Percentiles rank a stretch among this genome's conserved stretches.
Evolutionary conservation across 2,329 filamentous ascomycete species (phyloP).

Genomic region (Monosporascus ibericus): DNA sequence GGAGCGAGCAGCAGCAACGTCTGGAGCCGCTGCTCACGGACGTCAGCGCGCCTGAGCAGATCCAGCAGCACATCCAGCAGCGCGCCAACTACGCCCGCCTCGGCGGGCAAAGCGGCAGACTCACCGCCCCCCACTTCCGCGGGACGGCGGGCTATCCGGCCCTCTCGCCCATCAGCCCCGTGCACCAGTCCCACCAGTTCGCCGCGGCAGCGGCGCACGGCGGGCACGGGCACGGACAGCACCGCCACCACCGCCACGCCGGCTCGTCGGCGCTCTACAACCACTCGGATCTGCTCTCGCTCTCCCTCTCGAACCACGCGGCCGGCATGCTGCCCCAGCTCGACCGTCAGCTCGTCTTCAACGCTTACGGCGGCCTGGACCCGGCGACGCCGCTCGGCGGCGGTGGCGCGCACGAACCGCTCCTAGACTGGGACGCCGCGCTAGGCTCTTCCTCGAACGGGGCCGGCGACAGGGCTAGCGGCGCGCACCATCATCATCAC

Average conservation of each 20-base stretch:
- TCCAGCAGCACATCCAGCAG: slow-evolving; percentile 29
- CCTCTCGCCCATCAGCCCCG: slow-evolving; percentile 48
- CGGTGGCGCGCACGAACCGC: slow-evolving; percentile 30
- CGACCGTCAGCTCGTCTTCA: slow-evolving; percentile 70
- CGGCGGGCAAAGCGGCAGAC: slow-evolving; percentile 34
- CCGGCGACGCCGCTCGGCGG: slow-evolving; percentile 21
- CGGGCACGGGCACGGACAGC: slow-evolving; percentile 4
- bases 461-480: slow-evolving; percentile 22
- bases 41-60: slow-evolving; percentile 25
- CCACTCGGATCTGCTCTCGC: slow-evolving; percentile 43
- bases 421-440: slow-evolving; percentile 40
- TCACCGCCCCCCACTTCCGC: slow-evolving; percentile 33
- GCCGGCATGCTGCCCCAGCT: slow-evolving; percentile 58
- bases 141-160: slow-evolving; percentile 33
- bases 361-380: slow-evolving; percentile 57
- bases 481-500: slow-evolving; percentile 8
- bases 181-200: slow-evolving; percentile 20
- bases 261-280: slow-evolving; percentile 35
- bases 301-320: slow-evolving; percentile 43
- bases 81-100: slow-evolving; percentile 35
- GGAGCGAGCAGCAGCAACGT: slow-evolving; percentile 28
- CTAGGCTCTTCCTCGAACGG: slow-evolving; percentile 8
- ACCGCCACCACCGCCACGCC: slow-evolving; percentile 21
- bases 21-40: slow-evolving; percentile 35
- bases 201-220: slow-evolving; percentile 8